These are phyloP conservation scores for Dipodascus albidus DNA, from an alignment of 805 yeast genomes.

Conservation along the genomic window DNA sequence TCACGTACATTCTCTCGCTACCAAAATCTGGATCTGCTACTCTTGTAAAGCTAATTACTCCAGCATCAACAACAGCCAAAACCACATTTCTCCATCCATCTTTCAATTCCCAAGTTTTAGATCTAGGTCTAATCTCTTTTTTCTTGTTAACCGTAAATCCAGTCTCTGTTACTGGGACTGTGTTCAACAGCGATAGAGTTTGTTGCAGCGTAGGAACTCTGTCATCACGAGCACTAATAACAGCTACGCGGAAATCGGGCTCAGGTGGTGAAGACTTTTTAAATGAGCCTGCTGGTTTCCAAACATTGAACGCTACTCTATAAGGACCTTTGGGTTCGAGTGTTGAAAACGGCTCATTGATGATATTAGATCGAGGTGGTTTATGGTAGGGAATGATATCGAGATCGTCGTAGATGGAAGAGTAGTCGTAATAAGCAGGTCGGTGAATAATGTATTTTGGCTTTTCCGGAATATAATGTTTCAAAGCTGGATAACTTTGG, in stretches of 20 bases:
- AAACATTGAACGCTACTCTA: slow-evolving; percentile 48
- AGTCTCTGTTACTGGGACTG: slow-evolving; percentile 13
- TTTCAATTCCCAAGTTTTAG: slow-evolving; percentile 25
- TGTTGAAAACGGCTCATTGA: not conserved
- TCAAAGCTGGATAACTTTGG: not conserved
- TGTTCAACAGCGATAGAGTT: slow-evolving; percentile 24
- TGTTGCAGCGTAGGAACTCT: slow-evolving; percentile 25
- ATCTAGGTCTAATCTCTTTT: not conserved
- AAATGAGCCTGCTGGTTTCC: slow-evolving; percentile 69
- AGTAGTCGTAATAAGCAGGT: slow-evolving; percentile 9
- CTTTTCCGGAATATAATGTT: not conserved
- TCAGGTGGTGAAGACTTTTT: slow-evolving; percentile 49
- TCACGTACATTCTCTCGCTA: not conserved
- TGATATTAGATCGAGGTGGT: slow-evolving; percentile 6
- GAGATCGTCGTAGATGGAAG: slow-evolving; percentile 14
- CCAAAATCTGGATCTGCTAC: slow-evolving; percentile 18
- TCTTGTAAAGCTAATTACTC: slow-evolving; percentile 55
- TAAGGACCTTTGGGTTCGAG: slow-evolving; percentile 14
- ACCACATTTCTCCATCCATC: slow-evolving; percentile 43
- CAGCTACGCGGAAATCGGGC: slow-evolving; percentile 70
- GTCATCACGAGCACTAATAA: slow-evolving; percentile 34
- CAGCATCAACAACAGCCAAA: slow-evolving; percentile 65
- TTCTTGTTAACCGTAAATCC: slow-evolving; percentile 27
- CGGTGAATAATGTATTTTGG: not conserved
- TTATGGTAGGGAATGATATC: slow-evolving; percentile 17